Base-by-base conservation (phyloP, 352 stramenopile species). In the Phytophthora fragariae region DNA sequence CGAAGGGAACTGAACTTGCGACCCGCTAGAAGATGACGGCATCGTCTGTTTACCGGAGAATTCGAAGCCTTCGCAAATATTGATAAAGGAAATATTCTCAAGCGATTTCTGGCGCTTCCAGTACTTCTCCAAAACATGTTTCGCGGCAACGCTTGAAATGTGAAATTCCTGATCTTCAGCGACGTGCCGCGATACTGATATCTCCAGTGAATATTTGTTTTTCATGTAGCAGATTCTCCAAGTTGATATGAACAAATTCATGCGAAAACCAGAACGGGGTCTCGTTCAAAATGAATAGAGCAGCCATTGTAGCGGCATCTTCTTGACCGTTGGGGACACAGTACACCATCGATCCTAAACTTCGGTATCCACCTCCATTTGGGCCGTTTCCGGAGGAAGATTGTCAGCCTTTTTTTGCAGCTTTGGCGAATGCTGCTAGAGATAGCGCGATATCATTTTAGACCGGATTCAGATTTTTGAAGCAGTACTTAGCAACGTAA, bases 401-500 rank as follows among this genome's bases (percentile, higher is more conserved):
- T 27, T 27, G 24, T 27, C 24, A 27, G 24, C 24, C 1, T 67
- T 72, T 1, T 47, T 62, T 1, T n/a, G 27, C 8, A 7, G 58
- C 65, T 46, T 70, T 73, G 0, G 65, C 47, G 31, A 75, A 73
- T 7, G 67, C 72, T 11, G 68, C 68, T 0, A 76, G 5, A 0
- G 66, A 62, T 1, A 76, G 4, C 9, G 72, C 68, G 0, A 15
- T 9, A 0, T 74, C n/a, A 19, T 79, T 80, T 31, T 76, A 72
- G 8, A 83, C 53, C 7, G 44, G 47, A 2, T 80, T 73, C 31
- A 79, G 72, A 0, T 21, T 47, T 53, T 81, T 78, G 3, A 76
- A 76, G 24, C 62, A 80, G 19, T 81, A 81, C 3, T 81, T 81
- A 5, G 57, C 70, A 5, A 74, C 58, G 24, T 83, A 81, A 1